Percentiles rank a stretch among this genome's conserved stretches.
These are phyloP conservation scores for Mortierella alpina DNA, from an alignment of 192 early-diverging fungal genomes.

Conservation along the genomic window DNA sequence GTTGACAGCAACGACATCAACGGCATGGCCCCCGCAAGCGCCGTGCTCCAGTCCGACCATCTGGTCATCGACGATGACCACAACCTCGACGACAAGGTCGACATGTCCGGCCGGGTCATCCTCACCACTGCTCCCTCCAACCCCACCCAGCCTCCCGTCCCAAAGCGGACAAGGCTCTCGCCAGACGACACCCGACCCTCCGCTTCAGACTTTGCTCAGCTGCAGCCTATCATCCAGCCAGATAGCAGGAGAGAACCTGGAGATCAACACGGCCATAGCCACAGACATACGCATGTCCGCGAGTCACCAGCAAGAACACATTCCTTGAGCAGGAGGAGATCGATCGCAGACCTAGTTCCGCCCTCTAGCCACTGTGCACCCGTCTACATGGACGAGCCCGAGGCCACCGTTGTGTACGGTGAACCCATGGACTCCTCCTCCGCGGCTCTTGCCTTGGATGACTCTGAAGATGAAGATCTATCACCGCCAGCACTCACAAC, in stretches of 20 bases:
- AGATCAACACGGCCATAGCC: neutral
- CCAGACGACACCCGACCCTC: neutral
- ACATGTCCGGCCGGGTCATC: slow-evolving; percentile 13
- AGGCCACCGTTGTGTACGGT: slow-evolving; percentile 11
- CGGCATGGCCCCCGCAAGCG: slow-evolving; percentile 31
- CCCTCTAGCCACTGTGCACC: slow-evolving; percentile 13
- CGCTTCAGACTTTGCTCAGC: slow-evolving; percentile 20
- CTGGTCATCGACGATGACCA: slow-evolving; percentile 29
- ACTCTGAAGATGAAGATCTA: neutral
- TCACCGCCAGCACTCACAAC: neutral
- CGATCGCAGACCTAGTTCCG: slow-evolving; percentile 30
- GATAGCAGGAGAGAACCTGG: neutral
- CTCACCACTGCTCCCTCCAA: neutral
- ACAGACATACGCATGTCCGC: neutral
- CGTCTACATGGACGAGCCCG: slow-evolving; percentile 29
- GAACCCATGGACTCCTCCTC: slow-evolving; percentile 34
- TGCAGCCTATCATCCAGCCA: slow-evolving; percentile 42
- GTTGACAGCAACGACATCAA: slow-evolving; percentile 38
- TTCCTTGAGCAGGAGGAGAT: slow-evolving; percentile 17
- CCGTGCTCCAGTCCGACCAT: slow-evolving; percentile 32
- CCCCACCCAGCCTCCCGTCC: neutral
- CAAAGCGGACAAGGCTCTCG: slow-evolving; percentile 4
- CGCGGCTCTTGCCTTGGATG: slow-evolving; percentile 5
- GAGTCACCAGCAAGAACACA: neutral
- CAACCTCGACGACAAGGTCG: slow-evolving; percentile 20